Percentiles rank a stretch among this genome's conserved stretches.
Evolutionary conservation across 1,139 yeast species (phyloP).

Genomic region (Hyphopichia burtonii): DNA sequence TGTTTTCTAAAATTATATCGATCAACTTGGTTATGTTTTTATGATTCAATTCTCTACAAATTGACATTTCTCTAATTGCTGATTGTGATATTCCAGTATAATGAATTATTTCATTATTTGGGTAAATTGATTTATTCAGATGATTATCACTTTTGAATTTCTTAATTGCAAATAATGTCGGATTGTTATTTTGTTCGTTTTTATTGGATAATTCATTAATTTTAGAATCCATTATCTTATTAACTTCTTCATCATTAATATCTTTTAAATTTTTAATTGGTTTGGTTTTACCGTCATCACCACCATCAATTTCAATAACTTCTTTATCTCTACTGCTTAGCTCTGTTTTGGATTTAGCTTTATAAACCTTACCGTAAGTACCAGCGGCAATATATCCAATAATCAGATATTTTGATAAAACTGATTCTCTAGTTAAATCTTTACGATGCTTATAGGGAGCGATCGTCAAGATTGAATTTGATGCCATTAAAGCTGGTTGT

Average conservation of each 20-base stretch:
- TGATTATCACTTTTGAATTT: slow-evolving; percentile 94
- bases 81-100: slow-evolving; percentile 96
- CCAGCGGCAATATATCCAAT: slow-evolving; percentile 98
- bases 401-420: slow-evolving; percentile 78
- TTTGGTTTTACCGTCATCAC: neutral
- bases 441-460: slow-evolving; percentile 74
- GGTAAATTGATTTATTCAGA: slow-evolving; percentile 30
- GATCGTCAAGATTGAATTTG: slow-evolving; percentile 64
- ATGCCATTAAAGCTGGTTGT: slow-evolving; percentile 59
- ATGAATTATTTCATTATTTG: slow-evolving; percentile 65
- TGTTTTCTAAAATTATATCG: slow-evolving; percentile 86
- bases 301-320: slow-evolving; percentile 3
- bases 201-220: slow-evolving; percentile 1
- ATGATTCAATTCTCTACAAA: slow-evolving; percentile 84
- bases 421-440: slow-evolving; percentile 68
- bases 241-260: slow-evolving; percentile 1
- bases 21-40: slow-evolving; percentile 75
- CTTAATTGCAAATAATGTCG: slow-evolving; percentile 70
- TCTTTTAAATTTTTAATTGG: neutral
- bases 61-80: slow-evolving; percentile 94
- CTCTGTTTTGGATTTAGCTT: slow-evolving; percentile 59
- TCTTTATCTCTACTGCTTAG: slow-evolving; percentile 9
- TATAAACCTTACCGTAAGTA: slow-evolving; percentile 95
- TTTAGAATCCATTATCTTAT: slow-evolving; percentile 2
- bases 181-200: neutral